Conservation (phyloP, 805 yeast species). For the Saccharomycopsis sp. region DNA sequence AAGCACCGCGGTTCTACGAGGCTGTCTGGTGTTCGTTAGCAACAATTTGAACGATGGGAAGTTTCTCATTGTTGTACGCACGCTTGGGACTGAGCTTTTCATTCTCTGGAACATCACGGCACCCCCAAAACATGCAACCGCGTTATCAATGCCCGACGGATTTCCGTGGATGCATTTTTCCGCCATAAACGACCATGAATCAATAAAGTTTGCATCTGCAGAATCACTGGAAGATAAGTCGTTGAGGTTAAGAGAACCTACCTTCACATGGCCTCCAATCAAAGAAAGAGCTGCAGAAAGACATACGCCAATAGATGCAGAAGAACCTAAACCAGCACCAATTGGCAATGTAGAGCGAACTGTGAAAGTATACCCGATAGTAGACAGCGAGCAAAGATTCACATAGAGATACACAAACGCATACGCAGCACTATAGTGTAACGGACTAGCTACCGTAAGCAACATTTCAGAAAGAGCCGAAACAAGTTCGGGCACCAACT, state of each 20-base stretch:
- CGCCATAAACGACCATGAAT: constrained; percentile 85
- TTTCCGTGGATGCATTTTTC: constrained; percentile 95
- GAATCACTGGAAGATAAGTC: constrained; percentile 29
- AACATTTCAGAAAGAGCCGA: constrained; percentile 41
- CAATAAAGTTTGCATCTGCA: constrained; percentile 54
- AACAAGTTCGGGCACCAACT: constrained; percentile 53
- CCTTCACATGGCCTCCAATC: constrained; percentile 46
- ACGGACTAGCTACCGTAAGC: constrained; percentile 40
- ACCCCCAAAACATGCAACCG: constrained; percentile 94
- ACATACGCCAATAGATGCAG: constrained; percentile 86
- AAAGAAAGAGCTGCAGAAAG: constrained; percentile 66
- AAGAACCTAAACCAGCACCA: constrained; percentile 95
- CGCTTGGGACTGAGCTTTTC: constrained; percentile 47
- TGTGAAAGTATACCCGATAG: constrained; percentile 50
- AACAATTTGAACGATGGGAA: constrained; percentile 71
- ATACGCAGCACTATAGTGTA: constrained; percentile 72
- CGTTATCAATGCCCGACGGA: constrained; percentile 95
- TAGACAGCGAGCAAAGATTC: constrained; percentile 42
- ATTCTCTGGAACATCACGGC: constrained; percentile 82
- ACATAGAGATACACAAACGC: constrained; percentile 77
- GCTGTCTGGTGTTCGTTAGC: constrained; percentile 79
- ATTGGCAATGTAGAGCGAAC: constrained; percentile 84
- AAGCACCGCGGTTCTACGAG: constrained; percentile 77
- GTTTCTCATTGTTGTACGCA: constrained; percentile 60
- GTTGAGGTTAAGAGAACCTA: constrained; percentile 23